Evolutionary conservation across 1,284 basidiomycete species (phyloP).

Genomic region (Psilocybe mexicana): DNA sequence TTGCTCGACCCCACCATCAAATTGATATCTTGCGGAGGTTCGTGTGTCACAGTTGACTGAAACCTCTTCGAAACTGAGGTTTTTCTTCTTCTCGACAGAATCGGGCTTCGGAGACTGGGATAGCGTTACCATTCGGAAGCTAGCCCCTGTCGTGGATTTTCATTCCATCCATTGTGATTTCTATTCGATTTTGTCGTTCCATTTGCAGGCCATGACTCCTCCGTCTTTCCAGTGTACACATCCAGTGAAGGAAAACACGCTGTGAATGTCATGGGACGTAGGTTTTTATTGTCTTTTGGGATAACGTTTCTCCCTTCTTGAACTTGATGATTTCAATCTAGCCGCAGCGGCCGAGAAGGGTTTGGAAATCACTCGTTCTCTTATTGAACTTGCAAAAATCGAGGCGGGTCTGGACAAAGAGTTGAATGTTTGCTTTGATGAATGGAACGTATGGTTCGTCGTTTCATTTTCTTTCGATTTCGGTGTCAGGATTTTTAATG

Average conservation of each 20-base stretch:
- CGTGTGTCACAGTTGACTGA: neutral
- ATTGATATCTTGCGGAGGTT: constrained; percentile 58
- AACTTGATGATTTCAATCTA: constrained; percentile 10
- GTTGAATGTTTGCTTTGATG: constrained; percentile 52
- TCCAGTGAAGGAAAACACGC: constrained; percentile 40
- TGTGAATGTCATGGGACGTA: constrained; percentile 45
- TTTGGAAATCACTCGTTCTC: constrained; percentile 45
- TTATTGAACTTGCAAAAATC: constrained; percentile 47
- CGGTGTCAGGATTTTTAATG: neutral
- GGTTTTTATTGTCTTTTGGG: constrained; percentile 14
- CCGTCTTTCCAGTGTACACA: constrained; percentile 34
- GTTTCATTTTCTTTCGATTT: neutral
- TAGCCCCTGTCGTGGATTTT: constrained; percentile 42
- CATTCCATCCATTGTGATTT: constrained; percentile 39
- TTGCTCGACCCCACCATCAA: constrained; percentile 61
- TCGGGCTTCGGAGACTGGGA: constrained; percentile 48
- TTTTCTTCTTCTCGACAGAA: constrained; percentile 29
- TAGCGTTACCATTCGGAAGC: constrained; percentile 36
- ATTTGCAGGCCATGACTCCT: neutral
- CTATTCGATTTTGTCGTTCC: constrained; percentile 8
- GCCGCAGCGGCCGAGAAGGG: constrained; percentile 51
- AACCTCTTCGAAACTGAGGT: neutral
- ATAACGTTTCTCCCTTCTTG: no score
- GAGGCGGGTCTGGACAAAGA: constrained; percentile 37
- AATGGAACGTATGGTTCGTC: constrained; percentile 59